A percentile compares a stretch with the other conserved stretches of the same genome.
Evolutionary conservation across 1,139 yeast species (phyloP).

Genomic region (Candida albicans): DNA sequence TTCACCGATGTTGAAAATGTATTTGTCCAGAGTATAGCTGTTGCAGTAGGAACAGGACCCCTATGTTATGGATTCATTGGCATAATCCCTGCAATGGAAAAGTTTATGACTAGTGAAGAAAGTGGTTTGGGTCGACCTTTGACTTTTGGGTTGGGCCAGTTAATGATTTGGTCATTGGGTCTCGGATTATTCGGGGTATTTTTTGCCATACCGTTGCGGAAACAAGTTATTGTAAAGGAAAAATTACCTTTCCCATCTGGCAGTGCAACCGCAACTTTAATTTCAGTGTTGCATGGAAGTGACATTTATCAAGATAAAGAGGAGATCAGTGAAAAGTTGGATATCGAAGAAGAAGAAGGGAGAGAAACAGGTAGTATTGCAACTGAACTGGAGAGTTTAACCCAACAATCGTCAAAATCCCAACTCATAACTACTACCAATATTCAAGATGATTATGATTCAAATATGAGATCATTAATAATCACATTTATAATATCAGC

Average conservation of each 20-base stretch:
- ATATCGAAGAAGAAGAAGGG: slow-evolving; percentile 1
- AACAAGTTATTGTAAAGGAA: slow-evolving; percentile 81
- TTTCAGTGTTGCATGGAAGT: slow-evolving; percentile 80
- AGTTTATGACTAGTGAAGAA: slow-evolving; percentile 75
- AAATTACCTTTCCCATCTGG: slow-evolving; percentile 94
- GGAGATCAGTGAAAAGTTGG: slow-evolving; percentile 1
- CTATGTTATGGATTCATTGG: slow-evolving; percentile 94
- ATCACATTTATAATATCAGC: slow-evolving; percentile 71
- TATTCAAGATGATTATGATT: slow-evolving; percentile 31
- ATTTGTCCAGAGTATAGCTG: slow-evolving; percentile 87
- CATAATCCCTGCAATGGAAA: slow-evolving; percentile 94
- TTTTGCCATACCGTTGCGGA: slow-evolving; percentile 85
- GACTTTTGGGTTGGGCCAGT: slow-evolving; percentile 44
- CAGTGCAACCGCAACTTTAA: slow-evolving; percentile 90
- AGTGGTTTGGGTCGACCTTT: slow-evolving; percentile 57
- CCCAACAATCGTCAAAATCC: slow-evolving; percentile 8
- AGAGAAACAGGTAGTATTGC: neutral
- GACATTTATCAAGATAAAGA: slow-evolving; percentile 47
- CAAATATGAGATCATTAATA: slow-evolving; percentile 58
- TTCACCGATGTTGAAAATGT: slow-evolving; percentile 94
- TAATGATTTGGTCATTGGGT: slow-evolving; percentile 81
- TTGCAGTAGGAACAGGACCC: slow-evolving; percentile 97
- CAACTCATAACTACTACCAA: slow-evolving; percentile 2
- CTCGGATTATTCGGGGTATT: slow-evolving; percentile 93
- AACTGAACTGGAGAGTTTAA: neutral